Evolutionary conservation across 1,139 yeast genomes (phyloP), one percentile per base, ranked within the genome.

Genomic region (Magnusiomyces suaveolens): DNA sequence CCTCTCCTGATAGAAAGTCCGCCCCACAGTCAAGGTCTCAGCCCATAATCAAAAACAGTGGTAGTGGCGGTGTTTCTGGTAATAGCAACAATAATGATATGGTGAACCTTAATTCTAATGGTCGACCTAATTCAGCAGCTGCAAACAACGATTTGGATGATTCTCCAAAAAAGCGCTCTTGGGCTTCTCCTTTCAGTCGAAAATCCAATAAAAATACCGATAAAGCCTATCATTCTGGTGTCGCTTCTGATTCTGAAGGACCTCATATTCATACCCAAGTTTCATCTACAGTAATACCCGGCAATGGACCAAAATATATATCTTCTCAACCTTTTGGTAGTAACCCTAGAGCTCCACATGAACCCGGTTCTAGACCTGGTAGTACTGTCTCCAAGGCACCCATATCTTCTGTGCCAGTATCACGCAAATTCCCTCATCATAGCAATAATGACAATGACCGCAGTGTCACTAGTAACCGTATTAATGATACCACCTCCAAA

Each of bases 121-220:
- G 16, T 8, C 20, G 29, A 2, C 44, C 44, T 20, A 2, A 23
- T 18, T 29, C 33, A 12, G 33, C 46, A 16, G 39, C 51, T 1
- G 32, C 48, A 16, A 23, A 23, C 2, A 26, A 20, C 23, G 20
- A 24, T 8, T 25, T 32, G 2, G 51, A 52, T 32, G 39, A 50
- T 3, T 46, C 53, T 16, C 66, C 59, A 60, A 48, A 62, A 18
- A 59, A 48, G 38, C 53, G 72, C 29, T 68, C 72, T 1, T 72
- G 75, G 75, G 69, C 73, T 1, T 69, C 72, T 53, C 75, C 75
- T 2, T 71, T 72, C 65, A 63, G 69, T 51, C 61, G 68, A 44
- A 54, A 63, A 56, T 60, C 65, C 53, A 65, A 62, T 60, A 62
- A 65, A 58, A 70, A 65, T 26, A 49, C 58, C n/a, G 53, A 60